A percentile compares a stretch with the other conserved stretches of the same genome.
Conservation (phyloP, 768 basidiomycete genomes). For the Xerocomellus chrysenteron region DNA sequence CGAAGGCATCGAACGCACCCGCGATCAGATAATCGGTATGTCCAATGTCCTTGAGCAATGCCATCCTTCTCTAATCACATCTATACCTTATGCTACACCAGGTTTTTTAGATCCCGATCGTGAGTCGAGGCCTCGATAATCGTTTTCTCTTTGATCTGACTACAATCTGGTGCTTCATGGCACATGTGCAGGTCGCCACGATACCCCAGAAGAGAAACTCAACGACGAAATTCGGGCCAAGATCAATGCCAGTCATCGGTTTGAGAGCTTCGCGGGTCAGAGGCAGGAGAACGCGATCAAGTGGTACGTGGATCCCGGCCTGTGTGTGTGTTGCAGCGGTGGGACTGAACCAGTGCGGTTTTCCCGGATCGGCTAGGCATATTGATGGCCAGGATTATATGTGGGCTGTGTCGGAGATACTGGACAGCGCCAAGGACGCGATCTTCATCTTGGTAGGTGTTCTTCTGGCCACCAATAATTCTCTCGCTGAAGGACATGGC, state of each 20-base stretch:
- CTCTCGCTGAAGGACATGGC: constrained; percentile 2
- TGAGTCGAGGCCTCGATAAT: constrained; percentile 23
- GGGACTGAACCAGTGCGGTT: not conserved
- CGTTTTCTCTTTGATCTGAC: not conserved
- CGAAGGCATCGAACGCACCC: constrained; percentile 38
- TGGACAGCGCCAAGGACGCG: constrained; percentile 75
- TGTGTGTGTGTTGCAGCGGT: not conserved
- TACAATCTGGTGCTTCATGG: not conserved
- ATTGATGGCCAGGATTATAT: constrained; percentile 97
- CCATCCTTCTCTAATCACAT: not conserved
- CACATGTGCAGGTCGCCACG: constrained; percentile 54
- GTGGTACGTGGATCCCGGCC: constrained; percentile 49
- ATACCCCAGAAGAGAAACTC: constrained; percentile 68
- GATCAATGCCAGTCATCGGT: constrained; percentile 81
- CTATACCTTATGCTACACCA: constrained; percentile 10
- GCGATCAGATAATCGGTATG: constrained; percentile 38
- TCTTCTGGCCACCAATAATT: not conserved
- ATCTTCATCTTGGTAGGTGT: constrained; percentile 80
- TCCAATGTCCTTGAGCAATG: not conserved
- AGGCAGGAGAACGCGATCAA: constrained; percentile 73
- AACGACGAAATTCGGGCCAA: constrained; percentile 69
- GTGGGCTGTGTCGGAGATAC: constrained; percentile 88
- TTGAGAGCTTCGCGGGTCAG: constrained; percentile 77
- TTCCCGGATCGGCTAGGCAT: constrained; percentile 48
- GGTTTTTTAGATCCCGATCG: constrained; percentile 36